Base-by-base conservation (phyloP, 768 basidiomycete species). In the Suillus paluster region DNA sequence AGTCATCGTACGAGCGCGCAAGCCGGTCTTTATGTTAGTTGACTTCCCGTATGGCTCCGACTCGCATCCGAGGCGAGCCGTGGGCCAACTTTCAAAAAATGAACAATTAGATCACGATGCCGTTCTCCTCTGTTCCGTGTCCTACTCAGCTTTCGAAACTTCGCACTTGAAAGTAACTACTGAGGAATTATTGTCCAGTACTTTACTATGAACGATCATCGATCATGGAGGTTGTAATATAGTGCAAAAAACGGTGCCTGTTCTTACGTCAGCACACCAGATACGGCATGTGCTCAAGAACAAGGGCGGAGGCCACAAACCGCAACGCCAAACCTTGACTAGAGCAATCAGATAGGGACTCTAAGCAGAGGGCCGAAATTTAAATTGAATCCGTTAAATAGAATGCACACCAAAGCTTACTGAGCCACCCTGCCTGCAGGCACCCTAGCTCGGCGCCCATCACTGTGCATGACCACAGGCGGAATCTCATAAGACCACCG, bases 21-120 rank as follows among this genome's bases (percentile, higher is more conserved):
- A 50, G 52, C 34, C 38, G 30, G 30, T 17, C 63, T 74, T 75
- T 71, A 74, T 66, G 66, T 56, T 61, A 45, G 25, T 1, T 17
- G 34, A 19, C 8, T 8, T 23, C 61, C 73, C 74, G 74, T 66
- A 56, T 48, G 39, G 23, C 63, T 61, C 74, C 74, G 74, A 74
- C 0, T 12, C 21, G 27, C 30, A 38, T 46, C 65, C 65, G 65
- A 64, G n/a, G 61, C 49, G 57, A 17, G 53, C 65, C 65, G 65
- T 19, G n/a, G n/a, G 23, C 38, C 38, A 38, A 17, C 17, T 5
- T 23, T 25, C 36, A 25, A 25, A 30, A 27, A 25, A 19, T 9
- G 14, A 23, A 9, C 21, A 36, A 23, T 38, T n/a, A 14, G 23
- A 17, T 9, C 14, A 23, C 5, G 5, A 17, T 27, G 23, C 15